Percentiles rank a stretch among this genome's conserved stretches.
Conservation (phyloP, 768 basidiomycete species). For the Podaxis mareebaensis region DNA sequence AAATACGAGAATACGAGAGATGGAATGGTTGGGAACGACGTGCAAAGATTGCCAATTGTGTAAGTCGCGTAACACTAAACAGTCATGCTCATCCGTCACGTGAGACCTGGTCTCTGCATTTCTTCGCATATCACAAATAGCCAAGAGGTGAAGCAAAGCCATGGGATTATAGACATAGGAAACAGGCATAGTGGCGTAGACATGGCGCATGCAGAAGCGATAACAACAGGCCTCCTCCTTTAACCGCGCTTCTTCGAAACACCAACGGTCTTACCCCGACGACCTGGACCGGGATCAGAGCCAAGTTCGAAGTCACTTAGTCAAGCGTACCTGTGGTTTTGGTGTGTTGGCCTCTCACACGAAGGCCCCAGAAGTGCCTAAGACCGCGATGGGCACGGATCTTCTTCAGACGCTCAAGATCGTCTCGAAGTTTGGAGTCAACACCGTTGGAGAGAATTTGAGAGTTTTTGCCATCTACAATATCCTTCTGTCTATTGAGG, state of each 20-base stretch:
- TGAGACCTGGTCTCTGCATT: not conserved
- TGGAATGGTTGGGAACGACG: not conserved
- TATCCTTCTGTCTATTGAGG: conserved; percentile 98
- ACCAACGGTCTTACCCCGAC: conserved; percentile 95
- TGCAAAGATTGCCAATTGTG: conserved; percentile 10
- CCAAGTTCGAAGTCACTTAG: not conserved
- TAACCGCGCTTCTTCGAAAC: conserved; percentile 88
- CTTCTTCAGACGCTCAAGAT: conserved; percentile 98
- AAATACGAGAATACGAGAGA: not conserved
- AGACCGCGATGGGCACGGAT: conserved; percentile 96
- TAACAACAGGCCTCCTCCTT: conserved; percentile 15
- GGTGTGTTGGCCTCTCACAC: conserved; percentile 98
- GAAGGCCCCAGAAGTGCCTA: conserved; percentile 90
- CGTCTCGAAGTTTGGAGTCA: conserved; percentile 97
- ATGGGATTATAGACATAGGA: conserved; percentile 11
- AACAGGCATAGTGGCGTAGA: conserved; percentile 6
- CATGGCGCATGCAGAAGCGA: conserved; percentile 4
- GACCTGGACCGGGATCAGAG: conserved; percentile 49
- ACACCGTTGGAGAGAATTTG: conserved; percentile 96
- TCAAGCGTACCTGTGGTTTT: conserved; percentile 86
- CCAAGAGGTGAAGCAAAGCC: not conserved
- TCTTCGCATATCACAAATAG: not conserved
- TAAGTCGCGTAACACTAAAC: conserved; percentile 12
- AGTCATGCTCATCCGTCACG: not conserved
- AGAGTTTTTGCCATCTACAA: conserved; percentile 94